Evolutionary conservation across 768 basidiomycete genomes (phyloP), one percentile per base, ranked within the genome.

Genomic region (Sporobolomyces phaffii): DNA sequence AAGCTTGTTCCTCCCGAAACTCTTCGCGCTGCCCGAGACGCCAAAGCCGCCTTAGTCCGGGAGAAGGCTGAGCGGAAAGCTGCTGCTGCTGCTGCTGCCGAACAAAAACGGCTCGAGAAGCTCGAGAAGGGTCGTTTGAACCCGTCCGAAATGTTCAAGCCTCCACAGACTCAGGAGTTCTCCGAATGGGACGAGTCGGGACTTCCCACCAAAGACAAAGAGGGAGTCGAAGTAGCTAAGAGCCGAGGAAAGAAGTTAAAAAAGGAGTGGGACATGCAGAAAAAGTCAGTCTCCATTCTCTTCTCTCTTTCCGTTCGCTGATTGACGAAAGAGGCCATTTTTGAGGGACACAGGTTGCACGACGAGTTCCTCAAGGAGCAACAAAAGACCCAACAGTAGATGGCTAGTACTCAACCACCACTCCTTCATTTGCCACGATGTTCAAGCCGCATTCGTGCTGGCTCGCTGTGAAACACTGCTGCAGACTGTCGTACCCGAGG

Each of bases 221-320:
- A 88, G 53, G 93, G 92, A 9, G 85, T 86, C 69, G 91, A 91
- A 72, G 77, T 98, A 33, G 87, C 86, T 75, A 96, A 94, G 81
- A 88, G 82, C 68, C 81, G 83, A 63, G 78, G 75, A 48, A 99
- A 97, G 82, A 91, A 86, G 75, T 77, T 85, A 28, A 79, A 80
- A 76, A 97, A 96, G 78, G 84, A 85, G 34, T 85, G 83, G 83
- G 81, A 81, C 29, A 76, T 73, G 49, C 96, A 96, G 79, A 83
- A 82, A 74, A 91, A 87, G 70, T 72, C 31, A 51, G 70, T 64
- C 20, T 15, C 5, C n/a, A 14, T n/a, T 44, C 13, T 20, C 43
- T 49, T 34, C 24, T 33, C 20, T 1, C 3, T 7, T 44, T 44
- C 9, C 24, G 13, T 8, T 29, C 13, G 11, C 7, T 17, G n/a